Percentiles rank a stretch among this genome's conserved stretches.
Conservation (phyloP, 2,329 filamentous ascomycete species). For the Colletotrichum acutatum region DNA sequence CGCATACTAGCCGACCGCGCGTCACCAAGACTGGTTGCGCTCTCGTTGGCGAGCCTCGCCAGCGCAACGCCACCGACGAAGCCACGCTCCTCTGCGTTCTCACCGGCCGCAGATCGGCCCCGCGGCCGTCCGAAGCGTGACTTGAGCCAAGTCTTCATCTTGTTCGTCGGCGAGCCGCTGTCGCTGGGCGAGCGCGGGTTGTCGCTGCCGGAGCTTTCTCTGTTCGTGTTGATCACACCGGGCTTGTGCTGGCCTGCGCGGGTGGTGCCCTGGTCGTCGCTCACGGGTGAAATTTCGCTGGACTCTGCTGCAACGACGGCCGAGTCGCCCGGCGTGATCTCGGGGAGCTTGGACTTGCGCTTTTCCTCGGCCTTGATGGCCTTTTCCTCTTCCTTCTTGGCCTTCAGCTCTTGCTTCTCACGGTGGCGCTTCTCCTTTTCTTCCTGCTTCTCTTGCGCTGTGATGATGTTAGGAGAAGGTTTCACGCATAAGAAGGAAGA, state of each 20-base stretch:
- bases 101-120: constrained; percentile 52
- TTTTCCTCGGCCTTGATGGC: constrained; percentile 65
- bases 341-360: constrained; percentile 52
- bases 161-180: constrained; percentile 45
- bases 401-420: constrained; percentile 59
- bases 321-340: constrained; percentile 27
- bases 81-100: constrained; percentile 44
- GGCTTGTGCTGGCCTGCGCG: constrained; percentile 27
- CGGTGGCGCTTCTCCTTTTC: constrained; percentile 57
- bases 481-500: not conserved
- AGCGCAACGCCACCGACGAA: constrained; percentile 65
- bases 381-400: constrained; percentile 64
- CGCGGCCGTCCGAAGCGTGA: constrained; percentile 58
- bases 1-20: constrained; percentile 55
- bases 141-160: constrained; percentile 67
- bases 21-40: constrained; percentile 55
- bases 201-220: constrained; percentile 7
- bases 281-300: not conserved
- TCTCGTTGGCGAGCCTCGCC: constrained; percentile 53
- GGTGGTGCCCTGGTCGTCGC: not conserved
- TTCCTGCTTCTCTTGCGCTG: constrained; percentile 61
- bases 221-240: constrained; percentile 36
- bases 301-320: not conserved
- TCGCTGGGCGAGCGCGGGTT: constrained; percentile 35
- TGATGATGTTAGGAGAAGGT: not conserved